These are phyloP conservation scores for Kernera saxatilis DNA, from an alignment of 345 rosid genomes.

Conservation along the genomic window DNA sequence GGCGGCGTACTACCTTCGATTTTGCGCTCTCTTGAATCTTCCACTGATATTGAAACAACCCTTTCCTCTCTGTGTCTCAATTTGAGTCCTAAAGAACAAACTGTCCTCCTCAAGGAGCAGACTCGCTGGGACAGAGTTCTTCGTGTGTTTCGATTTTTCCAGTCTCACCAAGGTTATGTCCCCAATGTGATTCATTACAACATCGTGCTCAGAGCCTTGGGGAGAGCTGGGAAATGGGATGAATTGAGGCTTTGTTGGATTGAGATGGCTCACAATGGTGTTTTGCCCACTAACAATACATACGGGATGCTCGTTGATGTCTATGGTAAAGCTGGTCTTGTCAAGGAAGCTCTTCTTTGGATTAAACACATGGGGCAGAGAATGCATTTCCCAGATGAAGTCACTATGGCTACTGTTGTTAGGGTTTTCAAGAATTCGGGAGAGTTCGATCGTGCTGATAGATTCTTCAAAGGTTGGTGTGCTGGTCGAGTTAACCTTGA, in stretches of 20 bases:
- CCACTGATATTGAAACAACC: conserved; percentile 45
- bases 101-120: conserved; percentile 75
- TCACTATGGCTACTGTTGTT: conserved; percentile 74
- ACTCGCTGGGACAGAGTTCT: conserved; percentile 48
- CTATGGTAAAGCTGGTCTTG: conserved; percentile 82
- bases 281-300: conserved; percentile 68
- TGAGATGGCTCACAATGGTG: conserved; percentile 72
- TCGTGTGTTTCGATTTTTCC: conserved; percentile 69
- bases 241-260: conserved; percentile 75
- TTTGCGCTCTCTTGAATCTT: conserved; percentile 55
- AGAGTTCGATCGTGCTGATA: conserved; percentile 72
- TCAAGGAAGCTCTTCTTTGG: conserved; percentile 77
- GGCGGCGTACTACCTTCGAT: conserved; percentile 63
- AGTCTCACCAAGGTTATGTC: conserved; percentile 49
- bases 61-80: conserved; percentile 45
- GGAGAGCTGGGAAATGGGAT: conserved; percentile 87
- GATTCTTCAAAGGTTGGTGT: conserved; percentile 78
- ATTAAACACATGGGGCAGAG: conserved; percentile 78
- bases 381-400: conserved; percentile 72
- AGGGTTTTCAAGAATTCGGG: conserved; percentile 66
- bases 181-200: conserved; percentile 83
- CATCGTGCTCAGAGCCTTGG: conserved; percentile 68
- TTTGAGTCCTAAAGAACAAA: conserved; percentile 72
- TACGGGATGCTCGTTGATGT: conserved; percentile 88
- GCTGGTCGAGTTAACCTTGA: conserved; percentile 54